phyloP scores from a whole-genome alignment of 2,329 filamentous ascomycete species.

The Phoma sp. region DNA sequence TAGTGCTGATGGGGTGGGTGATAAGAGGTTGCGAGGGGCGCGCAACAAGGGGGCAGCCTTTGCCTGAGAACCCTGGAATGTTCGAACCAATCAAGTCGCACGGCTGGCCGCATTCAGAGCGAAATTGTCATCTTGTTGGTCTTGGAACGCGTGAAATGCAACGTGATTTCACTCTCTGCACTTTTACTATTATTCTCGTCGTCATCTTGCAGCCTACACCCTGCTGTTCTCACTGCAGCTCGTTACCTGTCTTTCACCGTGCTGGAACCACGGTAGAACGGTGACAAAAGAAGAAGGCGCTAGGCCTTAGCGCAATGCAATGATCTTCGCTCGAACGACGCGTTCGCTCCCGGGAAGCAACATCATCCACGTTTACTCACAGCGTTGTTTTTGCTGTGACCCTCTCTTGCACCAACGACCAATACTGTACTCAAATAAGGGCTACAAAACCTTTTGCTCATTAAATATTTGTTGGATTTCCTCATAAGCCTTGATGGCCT shows the following conservation, averaged over 20 bases:
- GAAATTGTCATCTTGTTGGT: background rate
- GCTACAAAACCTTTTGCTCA: too few relatives aligned
- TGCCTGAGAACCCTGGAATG: conserved; percentile 1
- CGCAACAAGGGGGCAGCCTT: conserved; percentile 20
- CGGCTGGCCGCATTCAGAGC: conserved; percentile 11
- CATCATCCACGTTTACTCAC: background rate
- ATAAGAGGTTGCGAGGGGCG: conserved; percentile 22
- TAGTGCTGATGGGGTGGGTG: conserved; percentile 9
- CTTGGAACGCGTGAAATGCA: background rate
- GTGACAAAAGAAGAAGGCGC: conserved; percentile 9
- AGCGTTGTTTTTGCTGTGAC: too few relatives aligned
- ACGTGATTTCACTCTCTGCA: background rate
- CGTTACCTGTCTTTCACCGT: background rate
- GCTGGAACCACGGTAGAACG: conserved; percentile 3
- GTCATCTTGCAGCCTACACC: background rate
- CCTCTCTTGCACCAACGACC: too few relatives aligned
- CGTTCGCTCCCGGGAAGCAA: background rate
- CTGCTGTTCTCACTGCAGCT: background rate
- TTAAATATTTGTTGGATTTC: too few relatives aligned
- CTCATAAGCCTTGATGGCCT: too few relatives aligned
- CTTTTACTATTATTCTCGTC: background rate
- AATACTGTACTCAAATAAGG: too few relatives aligned
- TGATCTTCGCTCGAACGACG: conserved; percentile 11
- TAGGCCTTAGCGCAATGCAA: conserved; percentile 13
- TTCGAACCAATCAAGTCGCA: conserved; percentile 12